phyloP scores from a whole-genome alignment of 345 rosid genomes.

The Acer negundo region DNA sequence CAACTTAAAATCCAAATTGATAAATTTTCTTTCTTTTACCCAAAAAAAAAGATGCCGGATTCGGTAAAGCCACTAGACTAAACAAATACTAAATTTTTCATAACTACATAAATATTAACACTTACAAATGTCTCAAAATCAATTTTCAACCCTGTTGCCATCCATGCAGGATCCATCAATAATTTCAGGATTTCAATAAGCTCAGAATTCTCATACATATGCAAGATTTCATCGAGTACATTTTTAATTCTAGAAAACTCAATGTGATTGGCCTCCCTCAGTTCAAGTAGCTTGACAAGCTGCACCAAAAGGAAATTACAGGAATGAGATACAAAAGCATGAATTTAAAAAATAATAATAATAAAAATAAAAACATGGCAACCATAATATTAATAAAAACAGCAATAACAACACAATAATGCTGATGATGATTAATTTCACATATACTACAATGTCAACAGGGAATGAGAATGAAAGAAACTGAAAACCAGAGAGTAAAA shows the following conservation, averaged over 20 bases:
- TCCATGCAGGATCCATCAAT: conserved; percentile 93
- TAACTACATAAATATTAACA: conserved; percentile 1
- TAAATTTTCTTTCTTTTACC: neutral
- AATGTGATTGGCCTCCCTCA: conserved; percentile 88
- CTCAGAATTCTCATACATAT: conserved; percentile 61
- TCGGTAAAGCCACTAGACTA: neutral
- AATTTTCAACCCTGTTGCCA: conserved; percentile 89
- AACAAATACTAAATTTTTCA: neutral
- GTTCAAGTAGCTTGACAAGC: conserved; percentile 98
- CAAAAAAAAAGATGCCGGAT: neutral
- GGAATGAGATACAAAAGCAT: conserved; percentile 23
- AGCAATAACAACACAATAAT: neutral
- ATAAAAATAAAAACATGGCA: neutral
- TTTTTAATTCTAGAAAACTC: conserved; percentile 88
- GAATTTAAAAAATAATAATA: neutral
- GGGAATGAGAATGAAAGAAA: neutral
- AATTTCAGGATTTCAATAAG: conserved; percentile 68
- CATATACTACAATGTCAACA: neutral
- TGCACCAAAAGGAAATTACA: conserved; percentile 36
- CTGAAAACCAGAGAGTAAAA: no score
- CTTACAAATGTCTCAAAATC: conserved; percentile 83
- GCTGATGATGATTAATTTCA: neutral
- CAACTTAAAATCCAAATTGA: neutral
- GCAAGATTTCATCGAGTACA: conserved; percentile 80
- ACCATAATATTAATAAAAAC: neutral